A percentile compares a stretch with the other conserved stretches of the same genome.
Evolutionary conservation across 164 flowering plant genomes (phyloP).

Genomic region (Nymphaea colorata): DNA sequence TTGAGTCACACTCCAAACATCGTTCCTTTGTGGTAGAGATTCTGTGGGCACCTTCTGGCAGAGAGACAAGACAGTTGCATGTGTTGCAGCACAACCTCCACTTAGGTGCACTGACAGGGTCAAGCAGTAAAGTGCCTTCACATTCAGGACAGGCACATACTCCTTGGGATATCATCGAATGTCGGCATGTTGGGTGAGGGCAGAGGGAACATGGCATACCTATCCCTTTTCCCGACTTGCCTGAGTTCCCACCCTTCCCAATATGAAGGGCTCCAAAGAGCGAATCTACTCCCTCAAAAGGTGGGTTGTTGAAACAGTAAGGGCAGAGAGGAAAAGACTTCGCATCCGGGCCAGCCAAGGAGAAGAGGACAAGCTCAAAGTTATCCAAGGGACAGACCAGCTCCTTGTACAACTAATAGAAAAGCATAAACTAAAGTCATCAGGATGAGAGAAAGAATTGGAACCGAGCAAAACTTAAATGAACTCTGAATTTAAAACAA

Average conservation of each 20-base stretch:
- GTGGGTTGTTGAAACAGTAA: slow-evolving; percentile 90
- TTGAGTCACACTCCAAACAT: slow-evolving; percentile 76
- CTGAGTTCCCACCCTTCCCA: slow-evolving; percentile 16
- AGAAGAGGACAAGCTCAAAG: slow-evolving; percentile 77
- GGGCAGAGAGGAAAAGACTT: slow-evolving; percentile 93
- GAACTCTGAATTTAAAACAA: no score
- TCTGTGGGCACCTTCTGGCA: slow-evolving; percentile 85
- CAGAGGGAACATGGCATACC: slow-evolving; percentile 96
- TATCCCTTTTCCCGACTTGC: slow-evolving; percentile 54
- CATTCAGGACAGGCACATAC: slow-evolving; percentile 98
- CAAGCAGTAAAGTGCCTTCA: slow-evolving; percentile 76
- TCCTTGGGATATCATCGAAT: slow-evolving; percentile 78
- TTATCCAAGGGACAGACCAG: slow-evolving; percentile 90
- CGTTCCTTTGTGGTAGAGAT: slow-evolving; percentile 57
- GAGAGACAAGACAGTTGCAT: slow-evolving; percentile 83
- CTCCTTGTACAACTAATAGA: slow-evolving; percentile 82
- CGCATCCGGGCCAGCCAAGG: slow-evolving; percentile 79
- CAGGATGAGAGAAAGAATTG: not conserved
- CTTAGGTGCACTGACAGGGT: slow-evolving; percentile 88
- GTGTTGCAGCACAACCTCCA: slow-evolving; percentile 87
- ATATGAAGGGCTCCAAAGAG: slow-evolving; percentile 35
- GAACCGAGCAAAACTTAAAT: not conserved
- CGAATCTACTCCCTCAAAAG: slow-evolving; percentile 74
- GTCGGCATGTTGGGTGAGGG: slow-evolving; percentile 92
- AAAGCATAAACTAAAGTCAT: slow-evolving; percentile 1